These are phyloP conservation scores for Trametes elegans DNA, from an alignment of 768 basidiomycete genomes.

Conservation along the genomic window DNA sequence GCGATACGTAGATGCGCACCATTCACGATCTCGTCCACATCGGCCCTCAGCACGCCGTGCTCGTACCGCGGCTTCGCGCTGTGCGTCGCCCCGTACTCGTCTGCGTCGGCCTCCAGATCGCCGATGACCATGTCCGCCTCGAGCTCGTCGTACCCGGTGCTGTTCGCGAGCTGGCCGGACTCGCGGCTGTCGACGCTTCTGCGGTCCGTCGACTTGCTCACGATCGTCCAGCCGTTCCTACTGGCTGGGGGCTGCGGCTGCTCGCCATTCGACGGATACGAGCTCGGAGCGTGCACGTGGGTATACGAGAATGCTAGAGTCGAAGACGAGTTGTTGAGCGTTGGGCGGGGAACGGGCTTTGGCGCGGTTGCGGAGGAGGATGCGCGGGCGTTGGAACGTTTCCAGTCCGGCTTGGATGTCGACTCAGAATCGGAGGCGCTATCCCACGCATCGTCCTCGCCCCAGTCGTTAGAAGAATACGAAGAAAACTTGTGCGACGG, in stretches of 20 bases:
- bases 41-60: slow-evolving; percentile 53
- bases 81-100: slow-evolving; percentile 29
- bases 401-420: slow-evolving; percentile 40
- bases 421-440: slow-evolving; percentile 78
- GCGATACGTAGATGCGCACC: slow-evolving; percentile 45
- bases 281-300: slow-evolving; percentile 71
- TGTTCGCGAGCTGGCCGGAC: slow-evolving; percentile 22
- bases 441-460: slow-evolving; percentile 88
- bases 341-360: slow-evolving; percentile 51
- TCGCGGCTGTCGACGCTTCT: slow-evolving; percentile 27
- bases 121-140: slow-evolving; percentile 78
- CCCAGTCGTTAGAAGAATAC: slow-evolving; percentile 58
- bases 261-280: slow-evolving; percentile 62
- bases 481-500: slow-evolving; percentile 43
- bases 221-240: slow-evolving; percentile 78
- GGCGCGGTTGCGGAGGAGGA: slow-evolving; percentile 43
- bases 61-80: slow-evolving; percentile 41
- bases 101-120: slow-evolving; percentile 63
- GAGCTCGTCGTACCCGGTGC: slow-evolving; percentile 55
- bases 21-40: slow-evolving; percentile 73
- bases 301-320: slow-evolving; percentile 80
- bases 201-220: slow-evolving; percentile 43
- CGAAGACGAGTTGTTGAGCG: slow-evolving; percentile 55
- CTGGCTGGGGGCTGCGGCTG: slow-evolving; percentile 32
- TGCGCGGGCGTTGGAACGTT: slow-evolving; percentile 18